Evolutionary conservation across 1,284 basidiomycete species (phyloP).

Genomic region (Macrocybe sp.): DNA sequence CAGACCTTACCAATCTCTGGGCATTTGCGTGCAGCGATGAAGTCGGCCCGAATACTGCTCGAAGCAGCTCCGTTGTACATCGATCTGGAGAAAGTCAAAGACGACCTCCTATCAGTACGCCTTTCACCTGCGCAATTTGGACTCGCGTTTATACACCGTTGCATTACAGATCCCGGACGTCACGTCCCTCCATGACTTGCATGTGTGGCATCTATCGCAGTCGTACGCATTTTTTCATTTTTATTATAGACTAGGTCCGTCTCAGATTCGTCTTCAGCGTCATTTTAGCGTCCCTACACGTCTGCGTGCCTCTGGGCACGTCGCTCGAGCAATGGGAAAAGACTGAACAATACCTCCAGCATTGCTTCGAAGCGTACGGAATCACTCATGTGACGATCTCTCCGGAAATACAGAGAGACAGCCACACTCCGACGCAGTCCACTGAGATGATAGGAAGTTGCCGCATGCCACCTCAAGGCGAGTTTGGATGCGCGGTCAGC

Average conservation of each 20-base stretch:
- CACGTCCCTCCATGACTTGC: conserved; percentile 41
- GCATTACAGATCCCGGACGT: conserved; percentile 33
- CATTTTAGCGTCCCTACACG: conserved; percentile 44
- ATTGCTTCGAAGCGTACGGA: conserved; percentile 43
- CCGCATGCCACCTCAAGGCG: conserved; percentile 29
- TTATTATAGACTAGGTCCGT: conserved; percentile 4
- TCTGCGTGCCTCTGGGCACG: conserved; percentile 36
- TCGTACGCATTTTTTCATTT: conserved; percentile 26
- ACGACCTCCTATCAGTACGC: conserved; percentile 36
- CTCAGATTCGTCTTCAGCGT: conserved; percentile 23
- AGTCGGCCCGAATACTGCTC: conserved; percentile 41
- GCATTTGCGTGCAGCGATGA: conserved; percentile 26
- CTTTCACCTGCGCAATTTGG: conserved; percentile 4
- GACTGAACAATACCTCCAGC: conserved; percentile 38
- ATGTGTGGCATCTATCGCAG: conserved; percentile 47
- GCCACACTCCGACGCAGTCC: conserved; percentile 21
- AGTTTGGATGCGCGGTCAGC: conserved; percentile 35
- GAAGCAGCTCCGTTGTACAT: conserved; percentile 41
- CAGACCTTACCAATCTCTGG: conserved; percentile 1
- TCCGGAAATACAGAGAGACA: conserved; percentile 35
- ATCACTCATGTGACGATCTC: conserved; percentile 46
- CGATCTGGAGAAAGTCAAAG: conserved; percentile 40
- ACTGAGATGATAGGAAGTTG: conserved; percentile 27
- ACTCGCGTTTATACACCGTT: background rate
- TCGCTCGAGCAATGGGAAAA: conserved; percentile 41